These are phyloP conservation scores for Hypomyces perniciosus DNA, from an alignment of 2,329 filamentous ascomycete species.

Conservation along the genomic window DNA sequence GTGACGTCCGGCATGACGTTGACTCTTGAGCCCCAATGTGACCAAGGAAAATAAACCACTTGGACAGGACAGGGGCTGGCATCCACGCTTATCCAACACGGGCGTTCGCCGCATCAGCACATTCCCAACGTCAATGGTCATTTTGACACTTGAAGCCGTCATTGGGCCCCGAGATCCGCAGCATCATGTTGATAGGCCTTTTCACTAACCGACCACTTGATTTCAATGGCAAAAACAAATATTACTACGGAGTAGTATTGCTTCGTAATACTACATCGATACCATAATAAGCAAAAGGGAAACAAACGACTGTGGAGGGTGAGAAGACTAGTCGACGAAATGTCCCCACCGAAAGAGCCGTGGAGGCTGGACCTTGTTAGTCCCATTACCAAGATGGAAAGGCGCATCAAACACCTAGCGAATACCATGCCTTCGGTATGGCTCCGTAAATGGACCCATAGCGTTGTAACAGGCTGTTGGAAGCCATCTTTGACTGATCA, in stretches of 20 bases:
- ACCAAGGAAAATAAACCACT: conserved; percentile 10
- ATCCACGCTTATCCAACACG: conserved; percentile 7
- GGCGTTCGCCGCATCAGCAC: conserved; percentile 10
- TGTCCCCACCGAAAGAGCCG: conserved; percentile 4
- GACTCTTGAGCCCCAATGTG: conserved; percentile 10
- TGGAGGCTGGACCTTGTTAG: conserved; percentile 8
- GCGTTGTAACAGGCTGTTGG: conserved; percentile 6
- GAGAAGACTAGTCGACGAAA: neutral
- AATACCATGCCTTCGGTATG: conserved; percentile 7
- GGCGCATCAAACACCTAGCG: conserved; percentile 1
- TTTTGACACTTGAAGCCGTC: conserved; percentile 1
- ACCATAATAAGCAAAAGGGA: too few species aligned
- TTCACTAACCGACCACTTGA: neutral
- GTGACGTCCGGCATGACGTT: conserved; percentile 19
- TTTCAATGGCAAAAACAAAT: neutral
- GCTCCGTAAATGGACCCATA: conserved; percentile 8
- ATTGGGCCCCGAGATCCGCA: conserved; percentile 5
- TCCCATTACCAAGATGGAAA: conserved; percentile 10
- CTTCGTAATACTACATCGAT: too few species aligned
- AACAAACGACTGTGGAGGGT: too few species aligned
- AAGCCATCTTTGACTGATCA: conserved; percentile 8
- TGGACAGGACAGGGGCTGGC: conserved; percentile 12
- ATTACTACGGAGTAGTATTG: neutral
- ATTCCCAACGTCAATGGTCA: conserved; percentile 1
- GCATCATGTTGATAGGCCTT: too few species aligned